Evolutionary conservation across 768 basidiomycete genomes (phyloP).

Genomic region (Suillus lakei): DNA sequence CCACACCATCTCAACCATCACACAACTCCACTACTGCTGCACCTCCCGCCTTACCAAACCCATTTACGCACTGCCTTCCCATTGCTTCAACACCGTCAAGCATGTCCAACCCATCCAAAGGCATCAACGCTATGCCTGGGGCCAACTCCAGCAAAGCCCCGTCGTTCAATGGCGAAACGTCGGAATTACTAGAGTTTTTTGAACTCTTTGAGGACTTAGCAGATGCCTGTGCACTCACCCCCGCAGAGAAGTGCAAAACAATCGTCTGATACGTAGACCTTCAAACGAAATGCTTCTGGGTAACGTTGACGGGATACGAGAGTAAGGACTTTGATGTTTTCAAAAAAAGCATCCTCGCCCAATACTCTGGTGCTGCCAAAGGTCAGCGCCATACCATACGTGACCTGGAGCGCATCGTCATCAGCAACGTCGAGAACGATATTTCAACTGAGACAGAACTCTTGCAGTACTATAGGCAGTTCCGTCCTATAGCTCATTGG

Average conservation of each 20-base stretch:
- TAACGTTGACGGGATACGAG: conserved; percentile 10
- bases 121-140: no score
- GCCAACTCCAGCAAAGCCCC: no score
- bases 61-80: no score
- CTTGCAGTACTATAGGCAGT: neutral
- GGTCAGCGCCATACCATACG: neutral
- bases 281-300: conserved; percentile 9
- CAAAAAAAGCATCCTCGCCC: neutral
- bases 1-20: no score
- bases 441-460: conserved; percentile 11
- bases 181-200: no score
- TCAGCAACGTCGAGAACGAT: neutral
- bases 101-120: no score
- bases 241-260: conserved; percentile 8
- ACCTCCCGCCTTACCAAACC: no score
- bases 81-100: no score
- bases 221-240: neutral
- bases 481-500: neutral
- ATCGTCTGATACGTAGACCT: conserved; percentile 8
- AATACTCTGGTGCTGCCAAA: conserved; percentile 10
- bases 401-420: conserved; percentile 2
- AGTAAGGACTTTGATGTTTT: conserved; percentile 4
- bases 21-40: no score
- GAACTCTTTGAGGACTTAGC: conserved; percentile 1
- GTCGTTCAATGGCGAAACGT: no score